Evolutionary conservation across 192 early-diverging fungal species (phyloP), one percentile per base, ranked within the genome.

Genomic region (Coemansia sp.): DNA sequence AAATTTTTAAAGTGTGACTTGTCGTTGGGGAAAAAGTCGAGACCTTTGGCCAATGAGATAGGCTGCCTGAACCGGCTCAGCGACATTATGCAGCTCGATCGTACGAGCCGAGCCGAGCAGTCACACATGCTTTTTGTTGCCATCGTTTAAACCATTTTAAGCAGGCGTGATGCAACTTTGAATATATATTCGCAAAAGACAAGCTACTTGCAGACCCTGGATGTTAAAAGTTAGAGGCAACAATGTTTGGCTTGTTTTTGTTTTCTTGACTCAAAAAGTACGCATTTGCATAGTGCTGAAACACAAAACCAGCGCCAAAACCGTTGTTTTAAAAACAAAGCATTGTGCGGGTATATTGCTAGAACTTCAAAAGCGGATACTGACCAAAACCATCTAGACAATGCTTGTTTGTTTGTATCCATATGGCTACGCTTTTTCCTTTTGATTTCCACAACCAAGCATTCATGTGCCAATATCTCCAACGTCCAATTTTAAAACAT

Each of bases 1-100:
- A 38, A 56, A 5, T 49, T 49, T 49, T 49, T 49, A 27, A 51
- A 32, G 60, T 61, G 60, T 62, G 60, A 62, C 60, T 53, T 62
- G 17, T 49, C 48, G 48, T 49, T 49, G 48, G 48, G 35, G 35
- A 55, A 29, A 56, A 21, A 56, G 53, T 55, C 25, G 53, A 55
- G 53, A 14, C 53, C 11, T 56, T 56, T 38, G 17, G 55, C 55
- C 55, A 56, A 56, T 56, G 17, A 37, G 35, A 15, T 11, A 32
- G 29, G 0, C 29, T 15, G 25, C 25, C 29, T 29, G 10, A 55
- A n/a, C 15, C 24, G 53, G 41, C 41, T 45, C 37, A 10, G 24
- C 24, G 51, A 53, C 51, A 53, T 53, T 11, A 53, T 22, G n/a
- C 37, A 12, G 39, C 8, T 41, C 14, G 41, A 12, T 45, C 41